Evolutionary conservation across 2,329 filamentous ascomycete genomes (phyloP).

Genomic region (Mariannaea elegans): DNA sequence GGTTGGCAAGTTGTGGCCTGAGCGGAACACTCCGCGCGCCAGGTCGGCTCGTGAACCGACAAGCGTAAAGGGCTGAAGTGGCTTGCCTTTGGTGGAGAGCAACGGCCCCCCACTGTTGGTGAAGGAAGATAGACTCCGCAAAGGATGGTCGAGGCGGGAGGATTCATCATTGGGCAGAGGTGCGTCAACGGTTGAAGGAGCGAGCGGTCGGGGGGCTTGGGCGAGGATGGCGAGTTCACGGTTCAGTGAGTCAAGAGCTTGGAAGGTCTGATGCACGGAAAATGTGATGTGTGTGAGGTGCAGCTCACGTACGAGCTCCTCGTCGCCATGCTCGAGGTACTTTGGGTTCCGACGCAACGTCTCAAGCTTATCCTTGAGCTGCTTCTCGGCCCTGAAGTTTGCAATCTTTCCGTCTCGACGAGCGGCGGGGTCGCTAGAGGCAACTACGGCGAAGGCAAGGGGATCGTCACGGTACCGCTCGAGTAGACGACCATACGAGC

Average conservation of each 20-base stretch:
- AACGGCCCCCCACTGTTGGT: slow-evolving; percentile 76
- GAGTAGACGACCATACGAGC: slow-evolving; percentile 73
- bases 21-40: slow-evolving; percentile 82
- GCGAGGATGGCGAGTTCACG: slow-evolving; percentile 86
- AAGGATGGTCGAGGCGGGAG: slow-evolving; percentile 76
- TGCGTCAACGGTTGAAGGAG: slow-evolving; percentile 57
- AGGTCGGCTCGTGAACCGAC: slow-evolving; percentile 80
- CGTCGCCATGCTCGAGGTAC: slow-evolving; percentile 75
- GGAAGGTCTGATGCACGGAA: slow-evolving; percentile 81
- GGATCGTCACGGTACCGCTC: slow-evolving; percentile 78
- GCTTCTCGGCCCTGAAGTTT: slow-evolving; percentile 85
- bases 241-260: slow-evolving; percentile 85
- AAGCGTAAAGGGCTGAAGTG: slow-evolving; percentile 89
- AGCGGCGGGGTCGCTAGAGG: slow-evolving; percentile 68
- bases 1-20: slow-evolving; percentile 92
- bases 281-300: slow-evolving; percentile 80
- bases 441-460: slow-evolving; percentile 75
- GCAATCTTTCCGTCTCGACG: slow-evolving; percentile 86
- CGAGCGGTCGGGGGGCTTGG: slow-evolving; percentile 68
- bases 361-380: slow-evolving; percentile 83
- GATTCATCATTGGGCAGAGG: slow-evolving; percentile 60
- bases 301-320: slow-evolving; percentile 82
- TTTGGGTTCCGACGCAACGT: slow-evolving; percentile 54
- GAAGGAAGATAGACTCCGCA: slow-evolving; percentile 59
- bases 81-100: slow-evolving; percentile 81